These are phyloP conservation scores for Cinnamomum micranthum DNA, from an alignment of 164 flowering plant species.

Conservation along the genomic window DNA sequence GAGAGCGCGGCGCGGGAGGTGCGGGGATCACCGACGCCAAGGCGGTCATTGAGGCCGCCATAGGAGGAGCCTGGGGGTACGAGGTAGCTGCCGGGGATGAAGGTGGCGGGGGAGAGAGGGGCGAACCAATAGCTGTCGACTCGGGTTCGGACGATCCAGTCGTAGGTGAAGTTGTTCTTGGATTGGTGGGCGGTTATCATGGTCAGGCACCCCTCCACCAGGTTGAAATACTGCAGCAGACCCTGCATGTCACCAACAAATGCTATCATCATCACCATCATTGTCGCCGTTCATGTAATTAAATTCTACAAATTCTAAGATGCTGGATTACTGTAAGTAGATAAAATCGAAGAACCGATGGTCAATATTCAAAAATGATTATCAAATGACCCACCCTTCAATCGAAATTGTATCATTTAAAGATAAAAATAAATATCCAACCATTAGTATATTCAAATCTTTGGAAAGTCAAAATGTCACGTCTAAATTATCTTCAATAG, in stretches of 20 bases:
- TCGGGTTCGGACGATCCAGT: constrained; percentile 91
- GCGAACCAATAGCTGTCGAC: constrained; percentile 88
- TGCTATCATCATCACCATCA: too few relatives aligned
- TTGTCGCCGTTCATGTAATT: too few relatives aligned
- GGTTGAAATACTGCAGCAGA: constrained; percentile 72
- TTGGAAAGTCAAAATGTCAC: too few relatives aligned
- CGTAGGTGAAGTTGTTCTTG: constrained; percentile 60
- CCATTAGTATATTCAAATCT: too few relatives aligned
- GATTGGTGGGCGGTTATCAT: constrained; percentile 53
- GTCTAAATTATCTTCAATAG: too few relatives aligned
- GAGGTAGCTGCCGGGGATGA: constrained; percentile 51
- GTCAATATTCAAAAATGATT: too few relatives aligned
- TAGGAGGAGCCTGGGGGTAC: constrained; percentile 79
- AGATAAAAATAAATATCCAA: too few relatives aligned
- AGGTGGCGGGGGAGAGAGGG: constrained; percentile 51
- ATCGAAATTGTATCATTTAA: too few relatives aligned
- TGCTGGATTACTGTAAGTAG: too few relatives aligned
- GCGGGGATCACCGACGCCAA: constrained; percentile 74
- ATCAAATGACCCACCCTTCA: too few relatives aligned
- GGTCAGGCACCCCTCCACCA: constrained; percentile 83
- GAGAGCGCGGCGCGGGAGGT: constrained; percentile 75
- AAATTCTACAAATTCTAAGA: too few relatives aligned
- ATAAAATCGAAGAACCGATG: too few relatives aligned
- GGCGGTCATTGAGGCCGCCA: constrained; percentile 86
- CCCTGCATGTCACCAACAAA: constrained; percentile 43